Percentiles rank a stretch among this genome's conserved stretches.
phyloP scores from a whole-genome alignment of 2,329 filamentous ascomycete genomes.

The Curvularia verruculosa region DNA sequence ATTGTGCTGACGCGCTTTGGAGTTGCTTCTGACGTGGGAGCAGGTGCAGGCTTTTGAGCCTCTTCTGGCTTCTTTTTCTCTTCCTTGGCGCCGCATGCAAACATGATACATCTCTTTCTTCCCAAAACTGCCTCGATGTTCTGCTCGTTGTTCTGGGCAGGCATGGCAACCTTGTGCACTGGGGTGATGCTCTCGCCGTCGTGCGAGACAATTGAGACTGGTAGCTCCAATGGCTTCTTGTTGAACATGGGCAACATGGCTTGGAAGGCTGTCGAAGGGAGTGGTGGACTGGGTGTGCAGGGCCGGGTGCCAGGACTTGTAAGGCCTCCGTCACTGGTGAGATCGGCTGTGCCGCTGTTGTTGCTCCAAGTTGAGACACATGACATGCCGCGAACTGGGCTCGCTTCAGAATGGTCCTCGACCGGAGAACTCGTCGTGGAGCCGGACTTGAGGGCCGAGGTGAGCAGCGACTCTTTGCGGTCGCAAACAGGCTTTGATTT shows the following conservation, averaged over 20 bases:
- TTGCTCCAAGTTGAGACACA: constrained; percentile 77
- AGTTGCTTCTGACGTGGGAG: constrained; percentile 38
- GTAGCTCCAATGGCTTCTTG: constrained; percentile 48
- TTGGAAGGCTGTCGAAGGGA: constrained; percentile 61
- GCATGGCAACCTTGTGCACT: constrained; percentile 28
- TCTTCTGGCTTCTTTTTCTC: constrained; percentile 50
- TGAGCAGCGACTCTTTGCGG: constrained; percentile 81
- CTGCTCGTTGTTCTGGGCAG: constrained; percentile 56
- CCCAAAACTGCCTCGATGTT: constrained; percentile 68
- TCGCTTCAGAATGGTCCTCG: constrained; percentile 51
- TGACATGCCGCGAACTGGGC: constrained; percentile 52
- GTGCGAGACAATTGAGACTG: constrained; percentile 47
- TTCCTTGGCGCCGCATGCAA: constrained; percentile 72
- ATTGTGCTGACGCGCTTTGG: constrained; percentile 66
- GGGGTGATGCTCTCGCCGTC: constrained; percentile 44
- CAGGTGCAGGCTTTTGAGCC: constrained; percentile 28
- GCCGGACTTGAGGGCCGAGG: constrained; percentile 72
- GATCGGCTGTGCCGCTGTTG: constrained; percentile 79
- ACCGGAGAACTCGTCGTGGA: constrained; percentile 49
- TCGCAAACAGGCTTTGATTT: constrained; percentile 58
- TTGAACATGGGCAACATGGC: constrained; percentile 46
- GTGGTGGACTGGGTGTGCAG: constrained; percentile 86
- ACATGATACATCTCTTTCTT: constrained; percentile 89
- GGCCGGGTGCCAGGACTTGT: constrained; percentile 84
- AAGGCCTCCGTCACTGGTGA: constrained; percentile 92